These are phyloP conservation scores for Xylaria digitata DNA, from an alignment of 2,329 filamentous ascomycete genomes.

Conservation along the genomic window DNA sequence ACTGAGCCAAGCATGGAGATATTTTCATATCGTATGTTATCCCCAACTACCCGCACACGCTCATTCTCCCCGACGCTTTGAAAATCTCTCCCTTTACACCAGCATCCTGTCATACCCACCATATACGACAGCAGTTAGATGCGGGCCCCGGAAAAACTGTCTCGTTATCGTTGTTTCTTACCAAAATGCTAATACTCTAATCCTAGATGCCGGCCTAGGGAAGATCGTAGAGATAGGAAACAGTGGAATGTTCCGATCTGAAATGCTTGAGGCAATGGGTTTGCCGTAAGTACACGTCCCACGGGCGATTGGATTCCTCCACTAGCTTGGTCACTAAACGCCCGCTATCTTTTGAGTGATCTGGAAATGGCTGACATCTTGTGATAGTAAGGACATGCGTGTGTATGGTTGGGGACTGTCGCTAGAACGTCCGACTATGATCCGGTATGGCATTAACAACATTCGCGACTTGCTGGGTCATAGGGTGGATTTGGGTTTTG, in stretches of 20 bases:
- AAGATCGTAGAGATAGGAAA: constrained; percentile 99
- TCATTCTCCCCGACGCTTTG: background rate
- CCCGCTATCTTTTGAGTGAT: background rate
- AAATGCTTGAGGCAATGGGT: constrained; percentile 96
- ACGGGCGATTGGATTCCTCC: constrained; percentile 1
- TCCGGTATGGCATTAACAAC: constrained; percentile 90
- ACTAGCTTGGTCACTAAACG: background rate
- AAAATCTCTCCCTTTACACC: background rate
- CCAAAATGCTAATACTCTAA: background rate
- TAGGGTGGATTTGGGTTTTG: constrained; percentile 66
- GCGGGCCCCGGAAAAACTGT: background rate
- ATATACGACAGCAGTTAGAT: background rate
- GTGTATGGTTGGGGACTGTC: constrained; percentile 95
- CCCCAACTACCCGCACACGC: background rate
- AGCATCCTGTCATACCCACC: too few species aligned
- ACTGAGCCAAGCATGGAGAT: constrained; percentile 98
- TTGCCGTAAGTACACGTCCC: constrained; percentile 63
- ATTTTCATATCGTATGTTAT: constrained; percentile 77
- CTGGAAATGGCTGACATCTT: background rate
- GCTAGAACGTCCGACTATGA: constrained; percentile 97
- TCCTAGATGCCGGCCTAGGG: constrained; percentile 67
- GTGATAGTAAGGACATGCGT: constrained; percentile 75
- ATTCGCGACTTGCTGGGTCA: constrained; percentile 77
- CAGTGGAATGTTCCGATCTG: constrained; percentile 97
- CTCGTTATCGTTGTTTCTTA: background rate